Percentiles rank a stretch among this genome's conserved stretches.
phyloP scores from a whole-genome alignment of 2,329 filamentous ascomycete genomes.

The Fusarium sulawesiense region DNA sequence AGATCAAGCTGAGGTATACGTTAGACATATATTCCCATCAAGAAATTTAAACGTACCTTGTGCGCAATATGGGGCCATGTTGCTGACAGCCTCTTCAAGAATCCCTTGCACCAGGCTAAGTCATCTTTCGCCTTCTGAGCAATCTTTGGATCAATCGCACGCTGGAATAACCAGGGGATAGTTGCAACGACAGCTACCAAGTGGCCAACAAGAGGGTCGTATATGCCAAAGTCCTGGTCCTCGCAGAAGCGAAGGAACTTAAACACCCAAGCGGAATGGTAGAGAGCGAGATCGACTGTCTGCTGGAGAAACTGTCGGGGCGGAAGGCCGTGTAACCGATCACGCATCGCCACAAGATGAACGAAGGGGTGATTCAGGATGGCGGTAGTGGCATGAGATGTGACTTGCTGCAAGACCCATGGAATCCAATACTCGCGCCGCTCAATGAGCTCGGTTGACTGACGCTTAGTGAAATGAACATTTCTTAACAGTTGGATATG shows the following conservation, averaged over 20 bases:
- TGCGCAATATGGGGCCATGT: constrained; percentile 28
- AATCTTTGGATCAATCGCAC: constrained; percentile 1
- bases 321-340: neutral
- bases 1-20: neutral
- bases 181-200: constrained; percentile 23
- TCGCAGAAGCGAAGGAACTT: neutral
- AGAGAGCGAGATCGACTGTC: neutral
- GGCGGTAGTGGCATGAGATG: neutral
- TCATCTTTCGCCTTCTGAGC: constrained; percentile 7
- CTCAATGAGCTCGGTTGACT: neutral
- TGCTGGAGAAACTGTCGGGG: constrained; percentile 7
- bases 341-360: constrained; percentile 11
- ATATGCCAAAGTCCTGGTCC: neutral
- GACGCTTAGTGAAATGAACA: constrained; percentile 2
- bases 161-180: constrained; percentile 27
- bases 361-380: constrained; percentile 15
- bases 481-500: constrained; percentile 3
- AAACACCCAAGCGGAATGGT: constrained; percentile 14
- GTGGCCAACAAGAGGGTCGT: constrained; percentile 7
- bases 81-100: neutral
- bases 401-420: constrained; percentile 7
- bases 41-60: constrained; percentile 1
- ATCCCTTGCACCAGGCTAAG: constrained; percentile 6
- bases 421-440: constrained; percentile 13
- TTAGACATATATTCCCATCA: neutral